Percentiles rank a stretch among this genome's conserved stretches.
Evolutionary conservation across 2,329 filamentous ascomycete species (phyloP).

Genomic region (Sporothrix sp.): DNA sequence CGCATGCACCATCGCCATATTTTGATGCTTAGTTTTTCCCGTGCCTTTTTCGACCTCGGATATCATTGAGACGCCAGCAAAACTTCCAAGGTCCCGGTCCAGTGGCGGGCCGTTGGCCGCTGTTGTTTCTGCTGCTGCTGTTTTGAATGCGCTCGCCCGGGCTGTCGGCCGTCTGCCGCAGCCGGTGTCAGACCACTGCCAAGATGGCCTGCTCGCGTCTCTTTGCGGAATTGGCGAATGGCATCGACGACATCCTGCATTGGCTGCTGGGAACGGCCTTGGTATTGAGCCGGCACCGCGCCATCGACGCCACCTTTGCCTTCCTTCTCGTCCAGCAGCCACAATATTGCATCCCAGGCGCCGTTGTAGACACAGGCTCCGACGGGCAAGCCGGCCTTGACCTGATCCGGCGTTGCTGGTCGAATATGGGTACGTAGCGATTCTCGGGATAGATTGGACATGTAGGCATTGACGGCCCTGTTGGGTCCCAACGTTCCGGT

Average conservation of each 20-base stretch:
- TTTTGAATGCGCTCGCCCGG: too few relatives aligned
- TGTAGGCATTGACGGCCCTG: constrained; percentile 38
- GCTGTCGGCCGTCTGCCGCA: not conserved
- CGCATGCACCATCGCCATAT: too few relatives aligned
- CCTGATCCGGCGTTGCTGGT: constrained; percentile 40
- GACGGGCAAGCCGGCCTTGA: constrained; percentile 39
- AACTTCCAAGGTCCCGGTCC: constrained; percentile 30
- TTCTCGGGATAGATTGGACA: constrained; percentile 30
- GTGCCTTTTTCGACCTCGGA: not conserved
- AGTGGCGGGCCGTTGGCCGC: constrained; percentile 26
- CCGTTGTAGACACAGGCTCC: constrained; percentile 37
- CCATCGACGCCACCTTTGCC: not conserved
- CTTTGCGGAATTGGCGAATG: constrained; percentile 31
- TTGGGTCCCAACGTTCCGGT: constrained; percentile 24
- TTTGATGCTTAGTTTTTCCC: too few relatives aligned
- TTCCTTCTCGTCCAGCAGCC: constrained; percentile 14
- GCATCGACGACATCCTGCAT: constrained; percentile 36
- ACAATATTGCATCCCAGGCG: constrained; percentile 43
- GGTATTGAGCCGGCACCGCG: too few relatives aligned
- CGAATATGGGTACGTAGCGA: constrained; percentile 30
- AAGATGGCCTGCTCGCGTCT: constrained; percentile 22
- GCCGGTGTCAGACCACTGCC: not conserved
- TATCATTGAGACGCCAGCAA: not conserved
- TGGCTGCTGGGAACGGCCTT: not conserved
- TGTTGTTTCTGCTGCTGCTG: not conserved